These are phyloP conservation scores for Chlorophyllum brunneum DNA, from an alignment of 768 basidiomycete species.

Conservation along the genomic window DNA sequence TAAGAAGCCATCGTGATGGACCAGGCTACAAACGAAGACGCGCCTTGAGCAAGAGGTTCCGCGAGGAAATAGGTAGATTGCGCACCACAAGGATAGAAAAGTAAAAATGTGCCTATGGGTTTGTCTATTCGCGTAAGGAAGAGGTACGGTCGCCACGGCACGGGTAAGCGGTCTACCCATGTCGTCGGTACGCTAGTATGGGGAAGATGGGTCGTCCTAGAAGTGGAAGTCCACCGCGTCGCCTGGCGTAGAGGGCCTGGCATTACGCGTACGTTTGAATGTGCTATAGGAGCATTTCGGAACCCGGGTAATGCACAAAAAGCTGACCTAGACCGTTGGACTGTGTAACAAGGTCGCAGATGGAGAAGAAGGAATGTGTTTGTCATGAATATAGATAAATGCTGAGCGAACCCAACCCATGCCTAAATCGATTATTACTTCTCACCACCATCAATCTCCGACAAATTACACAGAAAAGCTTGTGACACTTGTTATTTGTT, in stretches of 20 bases:
- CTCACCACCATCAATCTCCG: background rate
- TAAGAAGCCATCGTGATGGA: slow-evolving; percentile 97
- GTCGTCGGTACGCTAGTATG: slow-evolving; percentile 22
- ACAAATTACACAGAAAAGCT: background rate
- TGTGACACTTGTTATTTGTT: background rate
- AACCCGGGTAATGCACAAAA: background rate
- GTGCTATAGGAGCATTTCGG: background rate
- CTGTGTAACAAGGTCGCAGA: background rate
- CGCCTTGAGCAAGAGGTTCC: slow-evolving; percentile 2
- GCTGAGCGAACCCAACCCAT: too few species aligned
- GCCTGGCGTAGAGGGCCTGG: background rate
- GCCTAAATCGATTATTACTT: too few species aligned
- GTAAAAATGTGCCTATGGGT: slow-evolving; percentile 87
- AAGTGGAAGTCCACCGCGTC: slow-evolving; percentile 3
- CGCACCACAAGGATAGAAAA: slow-evolving; percentile 92
- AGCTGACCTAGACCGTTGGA: background rate
- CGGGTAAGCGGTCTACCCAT: slow-evolving; percentile 70
- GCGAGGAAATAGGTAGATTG: slow-evolving; percentile 24
- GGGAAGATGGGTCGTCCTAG: slow-evolving; percentile 5
- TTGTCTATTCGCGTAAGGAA: slow-evolving; percentile 90
- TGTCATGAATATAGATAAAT: background rate
- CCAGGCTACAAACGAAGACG: slow-evolving; percentile 66
- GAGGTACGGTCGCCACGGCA: slow-evolving; percentile 68
- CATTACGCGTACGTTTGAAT: background rate
- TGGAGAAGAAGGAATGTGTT: background rate